Base-by-base conservation (phyloP, 2,329 filamentous ascomycete species). In the Venturia pyrina region DNA sequence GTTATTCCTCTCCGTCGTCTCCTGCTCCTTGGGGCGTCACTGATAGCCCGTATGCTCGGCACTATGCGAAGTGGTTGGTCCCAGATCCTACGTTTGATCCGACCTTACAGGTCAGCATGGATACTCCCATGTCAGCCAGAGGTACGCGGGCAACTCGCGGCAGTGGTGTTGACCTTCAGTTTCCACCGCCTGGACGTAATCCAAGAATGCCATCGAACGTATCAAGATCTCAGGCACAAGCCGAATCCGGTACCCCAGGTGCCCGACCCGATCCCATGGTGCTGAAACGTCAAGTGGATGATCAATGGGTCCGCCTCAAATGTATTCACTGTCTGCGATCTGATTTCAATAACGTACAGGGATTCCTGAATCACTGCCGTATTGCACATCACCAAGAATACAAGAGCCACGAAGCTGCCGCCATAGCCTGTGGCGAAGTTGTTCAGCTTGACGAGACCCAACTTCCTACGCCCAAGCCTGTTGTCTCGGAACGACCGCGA, bases 331-430 rank as follows among this genome's bases (percentile, higher is more conserved):
- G 95, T 77, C 84, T 91, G 62, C 85, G 93, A 69, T 90, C 91
- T 75, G 91, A 97, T 75, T 98, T 98, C 73, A 93, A 89, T 66
- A 98, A 93, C 78, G 96, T 93, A 0, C 95, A 98, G 76, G 95
- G 95, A n/a, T 98, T 98, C 78, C 95, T 99, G 79, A 99, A 99
- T 74, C 95, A 99, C 75, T 98, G 93, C 75, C 91, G 95, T 66
- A 98, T 99, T 71, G 92, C 93, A 34, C 95, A 99, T 78, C 90
- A 89, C 74, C 85, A 91, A 67, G 92, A 96, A 69, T 98, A 93
- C 81, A 93, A 96, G 78, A 97, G 91, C 71, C 95, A 99, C 73
- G 93, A 98, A 75, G 91, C 93, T 72, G 95, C 95, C 68, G 95
- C 93, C 43, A 83, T 93, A 66, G 89, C 90, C 67, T 96, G 91